Evolutionary conservation across 768 basidiomycete species (phyloP), one percentile per base, ranked within the genome.

Genomic region (Plicaturopsis crispa): DNA sequence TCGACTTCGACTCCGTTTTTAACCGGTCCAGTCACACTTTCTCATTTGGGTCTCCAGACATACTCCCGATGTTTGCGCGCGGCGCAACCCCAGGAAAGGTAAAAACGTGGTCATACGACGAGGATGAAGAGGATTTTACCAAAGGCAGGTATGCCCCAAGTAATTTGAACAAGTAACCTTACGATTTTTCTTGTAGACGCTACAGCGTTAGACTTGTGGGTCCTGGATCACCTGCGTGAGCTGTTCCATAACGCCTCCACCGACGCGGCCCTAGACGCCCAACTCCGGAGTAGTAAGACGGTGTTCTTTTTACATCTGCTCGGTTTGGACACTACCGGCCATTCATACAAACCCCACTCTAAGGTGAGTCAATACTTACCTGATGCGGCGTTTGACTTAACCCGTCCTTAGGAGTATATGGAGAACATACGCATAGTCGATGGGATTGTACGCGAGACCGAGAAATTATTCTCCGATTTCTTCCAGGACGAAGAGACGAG

Each of bases 1-100:
- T 91, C 35, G 76, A 88, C 48, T 91, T 92, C 53, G 88, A 92
- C 56, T 88, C 86, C 1, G 77, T 91, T 11, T 87, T 92, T 57
- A 92, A 91, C 50, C 82, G 79, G 49, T 88, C 86, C 2, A 72
- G 69, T 26, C 63, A 70, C 16, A 86, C 86, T 0, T 92, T 78
- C 52, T 82, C 84, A 1, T 91, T 92, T 42, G 89, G 89, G 1
- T 85, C 83, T 2, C 89, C 89, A 0, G 89, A 92, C 55, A 92
- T 92, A 36, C 57, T 91, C 4, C 87, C 86, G 2, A 91, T 92
- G 82, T 92, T 92, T 48, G 63, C 75, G 6, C 69, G 73, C n/a
- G 84, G 85, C 13, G 84, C 86, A 1, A 67, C 67, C 0, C 73
- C 74, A 0, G 78, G 75, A 0, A 83, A 72, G 49, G 84, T 92